Conservation (phyloP, 495 filamentous ascomycete genomes). For the Cairneyella variabilis region DNA sequence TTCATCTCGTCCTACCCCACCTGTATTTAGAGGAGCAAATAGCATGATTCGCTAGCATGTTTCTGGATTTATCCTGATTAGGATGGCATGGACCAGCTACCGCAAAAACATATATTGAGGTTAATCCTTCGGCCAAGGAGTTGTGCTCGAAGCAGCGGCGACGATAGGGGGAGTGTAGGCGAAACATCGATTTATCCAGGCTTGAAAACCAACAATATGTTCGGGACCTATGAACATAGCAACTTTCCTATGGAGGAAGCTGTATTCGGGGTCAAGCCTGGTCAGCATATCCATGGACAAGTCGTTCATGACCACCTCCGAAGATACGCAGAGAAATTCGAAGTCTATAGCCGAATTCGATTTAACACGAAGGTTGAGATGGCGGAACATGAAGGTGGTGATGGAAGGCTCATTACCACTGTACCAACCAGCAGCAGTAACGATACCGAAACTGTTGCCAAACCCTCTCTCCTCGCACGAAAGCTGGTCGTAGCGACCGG, state of each 20-base stretch:
- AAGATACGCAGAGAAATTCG: slow-evolving; percentile 55
- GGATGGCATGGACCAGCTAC: slow-evolving; percentile 56
- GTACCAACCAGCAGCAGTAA: neutral
- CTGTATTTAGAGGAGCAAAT: neutral
- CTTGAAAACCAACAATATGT: slow-evolving; percentile 52
- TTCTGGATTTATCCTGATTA: slow-evolving; percentile 4
- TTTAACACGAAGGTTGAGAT: slow-evolving; percentile 46
- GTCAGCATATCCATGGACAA: slow-evolving; percentile 63
- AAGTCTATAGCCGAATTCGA: slow-evolving; percentile 47
- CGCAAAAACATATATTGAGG: slow-evolving; percentile 53
- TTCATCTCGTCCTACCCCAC: neutral
- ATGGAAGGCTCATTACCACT: too few relatives aligned
- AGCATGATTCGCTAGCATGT: neutral
- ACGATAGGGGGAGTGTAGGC: slow-evolving; percentile 71
- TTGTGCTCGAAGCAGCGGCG: slow-evolving; percentile 48
- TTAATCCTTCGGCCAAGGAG: slow-evolving; percentile 40
- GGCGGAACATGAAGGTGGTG: neutral
- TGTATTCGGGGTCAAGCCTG: slow-evolving; percentile 52
- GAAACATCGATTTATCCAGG: slow-evolving; percentile 59
- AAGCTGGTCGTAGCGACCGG: slow-evolving; percentile 73
- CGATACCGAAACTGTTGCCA: too few relatives aligned
- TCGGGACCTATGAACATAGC: slow-evolving; percentile 63
- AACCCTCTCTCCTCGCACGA: slow-evolving; percentile 41
- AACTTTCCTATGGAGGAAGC: slow-evolving; percentile 65
- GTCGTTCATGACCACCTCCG: slow-evolving; percentile 62